These are phyloP conservation scores for Pseudogymnoascus sp. DNA, from an alignment of 2,329 filamentous ascomycete species.

Conservation along the genomic window DNA sequence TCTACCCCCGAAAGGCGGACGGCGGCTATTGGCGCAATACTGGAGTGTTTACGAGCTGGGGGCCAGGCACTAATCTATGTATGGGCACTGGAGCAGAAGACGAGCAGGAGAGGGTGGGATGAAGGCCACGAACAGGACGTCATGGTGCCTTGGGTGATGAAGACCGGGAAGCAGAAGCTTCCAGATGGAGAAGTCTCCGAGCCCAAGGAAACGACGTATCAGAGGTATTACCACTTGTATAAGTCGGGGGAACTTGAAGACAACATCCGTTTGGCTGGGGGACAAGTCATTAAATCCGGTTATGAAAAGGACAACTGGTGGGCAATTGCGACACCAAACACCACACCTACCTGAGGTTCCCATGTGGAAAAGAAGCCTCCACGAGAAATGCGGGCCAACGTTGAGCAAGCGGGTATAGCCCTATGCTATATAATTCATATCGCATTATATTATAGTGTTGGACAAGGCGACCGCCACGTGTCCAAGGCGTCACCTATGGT, in stretches of 20 bases:
- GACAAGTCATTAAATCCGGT: conserved; percentile 65
- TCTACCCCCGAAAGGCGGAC: conserved; percentile 67
- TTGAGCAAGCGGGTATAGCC: neutral
- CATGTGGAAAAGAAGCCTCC: neutral
- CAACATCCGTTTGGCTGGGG: conserved; percentile 67
- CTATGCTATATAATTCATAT: neutral
- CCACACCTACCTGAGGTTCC: neutral
- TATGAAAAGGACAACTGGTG: conserved; percentile 99
- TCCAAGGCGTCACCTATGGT: neutral
- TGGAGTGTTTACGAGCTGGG: conserved; percentile 51
- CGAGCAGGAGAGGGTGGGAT: conserved; percentile 82
- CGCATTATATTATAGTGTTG: conserved; percentile 4
- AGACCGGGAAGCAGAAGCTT: conserved; percentile 29
- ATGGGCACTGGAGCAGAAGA: conserved; percentile 89
- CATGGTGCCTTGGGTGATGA: conserved; percentile 89
- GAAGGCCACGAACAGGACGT: conserved; percentile 78
- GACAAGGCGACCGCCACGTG: neutral
- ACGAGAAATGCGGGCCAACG: neutral
- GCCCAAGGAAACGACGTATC: conserved; percentile 43
- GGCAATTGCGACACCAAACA: conserved; percentile 47
- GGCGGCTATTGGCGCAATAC: conserved; percentile 61
- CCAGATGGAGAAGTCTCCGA: conserved; percentile 16
- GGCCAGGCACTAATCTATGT: conserved; percentile 78
- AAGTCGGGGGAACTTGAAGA: conserved; percentile 75
- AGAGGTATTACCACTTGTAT: conserved; percentile 94